Percentiles rank a stretch among this genome's conserved stretches.
phyloP scores from a whole-genome alignment of 2,329 filamentous ascomycete species.

The Elsinoe batatas region DNA sequence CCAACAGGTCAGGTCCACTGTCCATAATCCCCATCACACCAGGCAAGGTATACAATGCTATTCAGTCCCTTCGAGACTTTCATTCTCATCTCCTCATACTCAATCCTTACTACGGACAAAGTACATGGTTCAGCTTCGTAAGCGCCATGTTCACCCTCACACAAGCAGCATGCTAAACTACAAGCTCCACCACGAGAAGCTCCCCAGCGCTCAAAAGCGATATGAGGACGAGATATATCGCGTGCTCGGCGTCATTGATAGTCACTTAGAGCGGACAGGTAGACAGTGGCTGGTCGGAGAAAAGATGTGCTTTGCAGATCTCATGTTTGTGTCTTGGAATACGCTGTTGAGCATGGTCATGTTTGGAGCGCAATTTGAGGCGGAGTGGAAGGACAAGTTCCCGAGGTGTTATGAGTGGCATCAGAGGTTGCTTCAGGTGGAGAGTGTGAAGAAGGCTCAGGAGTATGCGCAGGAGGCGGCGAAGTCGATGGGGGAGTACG shows the following conservation, averaged over 20 bases:
- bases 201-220: constrained; percentile 34
- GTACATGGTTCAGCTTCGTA: constrained; percentile 31
- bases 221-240: constrained; percentile 38
- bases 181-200: constrained; percentile 33
- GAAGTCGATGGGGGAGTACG: neutral
- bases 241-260: constrained; percentile 37
- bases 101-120: constrained; percentile 34
- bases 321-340: constrained; percentile 34
- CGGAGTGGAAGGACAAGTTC: constrained; percentile 23
- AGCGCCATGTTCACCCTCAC: neutral
- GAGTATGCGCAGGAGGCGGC: neutral
- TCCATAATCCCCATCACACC: too few species aligned
- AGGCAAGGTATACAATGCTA: too few species aligned
- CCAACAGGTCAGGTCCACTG: neutral
- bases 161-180: neutral
- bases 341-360: constrained; percentile 21
- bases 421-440: constrained; percentile 21
- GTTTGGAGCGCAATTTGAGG: constrained; percentile 12
- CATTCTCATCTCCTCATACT: neutral
- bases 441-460: constrained; percentile 22
- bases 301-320: constrained; percentile 35
- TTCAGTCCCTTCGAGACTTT: too few species aligned
- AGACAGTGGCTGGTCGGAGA: constrained; percentile 35
- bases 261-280: constrained; percentile 25
- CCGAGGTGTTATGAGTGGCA: constrained; percentile 24